Percentiles rank a stretch among this genome's conserved stretches.
Evolutionary conservation across 768 basidiomycete genomes (phyloP).

Genomic region (Dioszegia aurantiaca): DNA sequence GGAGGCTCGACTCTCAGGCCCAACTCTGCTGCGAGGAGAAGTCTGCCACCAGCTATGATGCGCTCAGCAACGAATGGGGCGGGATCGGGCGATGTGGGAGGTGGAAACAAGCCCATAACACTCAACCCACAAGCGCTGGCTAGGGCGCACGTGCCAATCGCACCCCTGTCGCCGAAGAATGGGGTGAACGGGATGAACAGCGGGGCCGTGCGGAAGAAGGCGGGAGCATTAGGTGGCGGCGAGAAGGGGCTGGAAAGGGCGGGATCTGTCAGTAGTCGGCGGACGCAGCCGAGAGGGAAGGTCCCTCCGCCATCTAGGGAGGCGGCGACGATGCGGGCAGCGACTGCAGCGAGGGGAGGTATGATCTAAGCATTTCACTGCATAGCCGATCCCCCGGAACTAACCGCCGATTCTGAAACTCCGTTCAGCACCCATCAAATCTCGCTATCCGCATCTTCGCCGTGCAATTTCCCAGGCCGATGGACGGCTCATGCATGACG

Average conservation of each 20-base stretch:
- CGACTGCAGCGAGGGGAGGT: conserved; percentile 1
- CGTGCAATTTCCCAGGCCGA: too few species aligned
- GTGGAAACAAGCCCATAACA: neutral
- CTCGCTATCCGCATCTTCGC: too few species aligned
- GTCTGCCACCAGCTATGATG: conserved; percentile 40
- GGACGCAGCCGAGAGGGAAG: neutral
- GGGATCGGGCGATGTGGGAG: neutral
- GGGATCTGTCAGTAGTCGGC: conserved; percentile 5
- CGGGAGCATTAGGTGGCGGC: neutral
- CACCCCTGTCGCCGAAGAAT: neutral
- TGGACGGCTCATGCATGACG: too few species aligned
- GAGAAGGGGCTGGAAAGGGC: conserved; percentile 5
- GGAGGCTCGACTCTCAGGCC: conserved; percentile 23
- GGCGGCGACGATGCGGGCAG: neutral
- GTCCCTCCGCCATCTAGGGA: neutral
- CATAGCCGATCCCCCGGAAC: too few species aligned
- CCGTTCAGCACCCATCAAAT: too few species aligned
- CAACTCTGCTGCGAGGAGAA: conserved; percentile 19
- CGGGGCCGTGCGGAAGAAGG: neutral
- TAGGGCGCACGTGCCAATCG: conserved; percentile 1
- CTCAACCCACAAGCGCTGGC: conserved; percentile 8
- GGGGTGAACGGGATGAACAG: neutral
- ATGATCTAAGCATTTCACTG: too few species aligned
- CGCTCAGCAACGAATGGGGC: neutral
- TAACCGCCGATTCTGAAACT: too few species aligned